phyloP scores from a whole-genome alignment of 805 yeast species.

The Henningerozyma blattae region DNA sequence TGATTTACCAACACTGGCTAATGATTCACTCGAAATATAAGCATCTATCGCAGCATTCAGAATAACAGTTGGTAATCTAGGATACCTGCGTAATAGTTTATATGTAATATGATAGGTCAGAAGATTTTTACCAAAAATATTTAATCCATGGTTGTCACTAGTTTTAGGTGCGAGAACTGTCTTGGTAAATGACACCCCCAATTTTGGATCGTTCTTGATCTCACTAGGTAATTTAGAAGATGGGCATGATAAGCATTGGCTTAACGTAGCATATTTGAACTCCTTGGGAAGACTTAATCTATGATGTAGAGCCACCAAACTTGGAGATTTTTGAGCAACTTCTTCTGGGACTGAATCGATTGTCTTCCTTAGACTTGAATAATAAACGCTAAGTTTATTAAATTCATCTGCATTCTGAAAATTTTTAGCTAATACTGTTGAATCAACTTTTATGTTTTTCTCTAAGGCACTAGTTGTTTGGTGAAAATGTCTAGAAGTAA shows the following conservation, averaged over 20 bases:
- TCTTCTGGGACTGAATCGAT: constrained; percentile 30
- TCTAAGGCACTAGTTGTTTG: too few relatives aligned
- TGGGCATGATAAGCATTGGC: constrained; percentile 65
- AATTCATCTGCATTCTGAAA: too few relatives aligned
- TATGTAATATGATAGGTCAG: constrained; percentile 68
- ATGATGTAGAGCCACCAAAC: constrained; percentile 66
- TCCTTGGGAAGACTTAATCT: constrained; percentile 53
- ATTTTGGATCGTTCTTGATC: constrained; percentile 4
- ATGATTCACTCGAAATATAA: constrained; percentile 53
- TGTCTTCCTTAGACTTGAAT: constrained; percentile 9
- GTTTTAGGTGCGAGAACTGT: constrained; percentile 30
- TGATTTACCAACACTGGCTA: constrained; percentile 51
- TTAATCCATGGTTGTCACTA: constrained; percentile 67
- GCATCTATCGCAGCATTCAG: constrained; percentile 67
- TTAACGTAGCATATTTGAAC: constrained; percentile 54
- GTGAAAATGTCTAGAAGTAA: too few relatives aligned
- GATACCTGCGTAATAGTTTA: constrained; percentile 62
- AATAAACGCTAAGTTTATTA: constrained; percentile 15
- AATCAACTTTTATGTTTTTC: too few relatives aligned
- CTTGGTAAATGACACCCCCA: constrained; percentile 13
- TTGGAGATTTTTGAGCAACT: constrained; percentile 48
- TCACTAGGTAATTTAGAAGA: constrained; percentile 22
- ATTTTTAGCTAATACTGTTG: too few relatives aligned
- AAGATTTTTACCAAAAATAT: constrained; percentile 71
- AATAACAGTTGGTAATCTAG: constrained; percentile 77